Base-by-base conservation (phyloP, 2,329 filamentous ascomycete species). In the Diaporthe helianthi region DNA sequence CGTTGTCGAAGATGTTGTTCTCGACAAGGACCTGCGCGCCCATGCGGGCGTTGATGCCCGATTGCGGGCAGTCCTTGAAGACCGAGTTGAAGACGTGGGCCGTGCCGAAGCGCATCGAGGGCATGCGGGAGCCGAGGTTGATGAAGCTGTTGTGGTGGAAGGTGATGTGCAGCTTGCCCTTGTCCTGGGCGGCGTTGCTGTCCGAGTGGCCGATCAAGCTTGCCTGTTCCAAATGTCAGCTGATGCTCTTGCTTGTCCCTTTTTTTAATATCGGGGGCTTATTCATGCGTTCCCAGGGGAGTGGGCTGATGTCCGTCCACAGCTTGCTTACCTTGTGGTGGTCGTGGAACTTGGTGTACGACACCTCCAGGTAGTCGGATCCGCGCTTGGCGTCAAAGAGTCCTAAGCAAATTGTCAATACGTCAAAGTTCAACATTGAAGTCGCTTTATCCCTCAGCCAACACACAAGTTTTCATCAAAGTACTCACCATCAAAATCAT, bases 141-240 rank as follows among this genome's bases (percentile, higher is more conserved):
- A 75, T 73, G 82, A 81, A 85, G 76, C 82, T 77, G 76, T 85
- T 85, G 74, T 85, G 82, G 73, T 85, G 83, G 71, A 84, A 85
- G 1, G 81, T 84, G 68, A 86, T 74, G 74, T 83, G 83, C 10
- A 85, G 78, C 65, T 82, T 77, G n/a, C 82, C 82, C 4, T 70
- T 76, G 73, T 83, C 83, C 41, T 69, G 47, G 19, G 74, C 79
- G 9, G 58, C 58, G 80, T 89, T 89, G 79, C 70, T 83, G 81
- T 90, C 85, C n/a, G 83, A 85, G 83, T 90, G 87, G 38, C 86
- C 87, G 72, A 89, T 80, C 19, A 90, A 83, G 1, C 85, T 87
- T 49, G 44, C 58, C 58, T 58, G 8, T 63, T 47, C 13, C 2
- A 4, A 1, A 8, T 49, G 58, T 63, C 15, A 63, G 58, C 58